Base-by-base conservation (phyloP, 2,329 filamentous ascomycete genomes). In the Trichoderma simmonsii region DNA sequence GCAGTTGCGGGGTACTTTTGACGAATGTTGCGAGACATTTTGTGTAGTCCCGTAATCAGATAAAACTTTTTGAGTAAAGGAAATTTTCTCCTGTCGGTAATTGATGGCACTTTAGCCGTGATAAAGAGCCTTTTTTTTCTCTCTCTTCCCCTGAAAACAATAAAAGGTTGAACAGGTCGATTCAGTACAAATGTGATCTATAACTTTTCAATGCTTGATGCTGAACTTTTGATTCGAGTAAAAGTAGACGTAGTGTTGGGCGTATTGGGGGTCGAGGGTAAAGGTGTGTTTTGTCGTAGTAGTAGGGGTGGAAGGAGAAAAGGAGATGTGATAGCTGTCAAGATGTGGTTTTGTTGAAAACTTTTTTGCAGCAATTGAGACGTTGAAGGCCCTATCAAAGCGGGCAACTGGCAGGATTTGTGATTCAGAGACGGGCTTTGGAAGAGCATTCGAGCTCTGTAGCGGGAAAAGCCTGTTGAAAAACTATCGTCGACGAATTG, bases 401-500 rank as follows among this genome's bases (percentile, higher is more conserved):
- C 75, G 77, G 79, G 78, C 78, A 76, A 76, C 71, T 77, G 71
- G 77, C 71, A 77, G 73, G 75, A 78, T 79, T 71, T 73, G 77
- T 74, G 76, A 77, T 79, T 83, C 79, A 81, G 77, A 79, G 78
- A 80, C 79, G 82, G 80, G 79, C 81, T 82, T 77, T 81, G 78
- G 75, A 75, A 75, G 76, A 81, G 81, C 78, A 74, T 77, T 32
- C 21, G 71, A 77, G 80, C 79, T 77, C 78, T 79, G 78, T 81
- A 86, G 82, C 83, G 82, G 61, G 82, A 81, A 84, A 84, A 84
- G 85, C 85, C 83, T 87, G 88, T 83, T 85, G 82, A 80, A 81
- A 88, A 91, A 89, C 91, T 91, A 88, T 74, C 87, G 90, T 92
- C 90, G 87, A 90, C 76, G 72, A n/a, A 48, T 76, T 73, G 73